These are phyloP conservation scores for Scheffersomyces cryptocercus DNA, from an alignment of 1,139 yeast species.

Conservation along the genomic window DNA sequence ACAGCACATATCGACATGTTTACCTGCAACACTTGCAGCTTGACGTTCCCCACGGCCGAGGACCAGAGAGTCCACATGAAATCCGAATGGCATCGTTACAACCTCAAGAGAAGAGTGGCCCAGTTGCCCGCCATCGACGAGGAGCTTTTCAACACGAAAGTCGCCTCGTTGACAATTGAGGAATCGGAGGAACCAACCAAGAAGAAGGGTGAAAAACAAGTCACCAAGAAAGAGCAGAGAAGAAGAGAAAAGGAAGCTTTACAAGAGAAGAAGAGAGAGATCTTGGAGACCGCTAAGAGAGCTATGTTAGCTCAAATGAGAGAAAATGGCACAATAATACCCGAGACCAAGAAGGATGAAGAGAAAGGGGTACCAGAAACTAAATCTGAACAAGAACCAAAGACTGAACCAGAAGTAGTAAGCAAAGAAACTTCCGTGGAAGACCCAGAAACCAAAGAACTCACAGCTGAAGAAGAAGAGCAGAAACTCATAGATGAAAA, in stretches of 20 bases:
- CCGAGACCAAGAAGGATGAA: constrained; percentile 7
- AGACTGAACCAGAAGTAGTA: background rate
- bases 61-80: constrained; percentile 53
- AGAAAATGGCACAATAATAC: constrained; percentile 19
- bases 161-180: constrained; percentile 31
- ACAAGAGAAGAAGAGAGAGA: constrained; percentile 59
- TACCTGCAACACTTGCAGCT: constrained; percentile 49
- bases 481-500: constrained; percentile 59
- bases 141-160: constrained; percentile 47
- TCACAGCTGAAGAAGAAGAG: constrained; percentile 43
- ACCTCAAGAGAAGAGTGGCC: constrained; percentile 61
- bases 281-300: constrained; percentile 61
- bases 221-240: constrained; percentile 64
- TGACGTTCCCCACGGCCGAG: constrained; percentile 40
- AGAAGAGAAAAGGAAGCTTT: constrained; percentile 65
- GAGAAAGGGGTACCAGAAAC: constrained; percentile 14
- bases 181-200: constrained; percentile 13
- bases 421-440: background rate
- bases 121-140: constrained; percentile 58
- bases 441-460: constrained; percentile 18
- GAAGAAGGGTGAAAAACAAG: constrained; percentile 30
- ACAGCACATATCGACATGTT: constrained; percentile 13
- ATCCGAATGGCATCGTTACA: constrained; percentile 77
- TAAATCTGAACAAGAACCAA: constrained; percentile 14
- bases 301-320: constrained; percentile 46